Conservation (phyloP, 441 rosid species). For the Capsella rubella region DNA sequence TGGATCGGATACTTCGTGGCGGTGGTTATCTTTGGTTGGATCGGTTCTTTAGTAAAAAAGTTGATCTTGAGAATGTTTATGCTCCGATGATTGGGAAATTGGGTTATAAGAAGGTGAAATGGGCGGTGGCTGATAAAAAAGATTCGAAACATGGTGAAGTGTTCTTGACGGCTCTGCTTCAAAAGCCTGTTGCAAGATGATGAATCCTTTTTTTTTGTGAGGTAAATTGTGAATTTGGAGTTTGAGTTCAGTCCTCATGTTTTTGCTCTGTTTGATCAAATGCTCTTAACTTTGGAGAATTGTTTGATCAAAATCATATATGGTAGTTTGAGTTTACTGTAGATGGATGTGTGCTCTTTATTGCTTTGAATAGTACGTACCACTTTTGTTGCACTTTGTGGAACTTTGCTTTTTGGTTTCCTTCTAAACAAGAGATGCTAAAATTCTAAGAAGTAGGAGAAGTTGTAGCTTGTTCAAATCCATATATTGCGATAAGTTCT, state of each 20-base stretch:
- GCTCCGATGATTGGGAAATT: constrained; percentile 82
- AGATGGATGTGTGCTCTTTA: neutral
- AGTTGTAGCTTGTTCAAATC: neutral
- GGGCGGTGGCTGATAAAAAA: constrained; percentile 83
- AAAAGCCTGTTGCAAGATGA: constrained; percentile 75
- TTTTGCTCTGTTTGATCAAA: neutral
- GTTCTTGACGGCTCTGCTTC: constrained; percentile 87
- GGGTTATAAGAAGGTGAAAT: constrained; percentile 96
- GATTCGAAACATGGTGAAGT: constrained; percentile 88
- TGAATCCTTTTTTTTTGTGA: neutral
- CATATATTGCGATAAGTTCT: neutral
- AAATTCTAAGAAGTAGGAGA: neutral
- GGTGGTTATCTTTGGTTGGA: constrained; percentile 96
- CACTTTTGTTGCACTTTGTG: neutral
- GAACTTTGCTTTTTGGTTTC: neutral
- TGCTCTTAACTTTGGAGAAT: constrained; percentile 7
- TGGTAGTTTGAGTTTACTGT: constrained; percentile 1
- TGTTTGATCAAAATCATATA: neutral
- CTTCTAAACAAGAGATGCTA: neutral
- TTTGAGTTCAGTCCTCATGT: neutral
- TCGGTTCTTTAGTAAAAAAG: constrained; percentile 75
- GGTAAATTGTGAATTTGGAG: constrained; percentile 18
- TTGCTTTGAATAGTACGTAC: constrained; percentile 3
- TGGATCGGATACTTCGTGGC: constrained; percentile 80
- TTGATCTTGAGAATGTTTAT: constrained; percentile 76